Evolutionary conservation across 2,329 filamentous ascomycete genomes (phyloP), one percentile per base, ranked within the genome.

Genomic region (Ophiostoma sp.): DNA sequence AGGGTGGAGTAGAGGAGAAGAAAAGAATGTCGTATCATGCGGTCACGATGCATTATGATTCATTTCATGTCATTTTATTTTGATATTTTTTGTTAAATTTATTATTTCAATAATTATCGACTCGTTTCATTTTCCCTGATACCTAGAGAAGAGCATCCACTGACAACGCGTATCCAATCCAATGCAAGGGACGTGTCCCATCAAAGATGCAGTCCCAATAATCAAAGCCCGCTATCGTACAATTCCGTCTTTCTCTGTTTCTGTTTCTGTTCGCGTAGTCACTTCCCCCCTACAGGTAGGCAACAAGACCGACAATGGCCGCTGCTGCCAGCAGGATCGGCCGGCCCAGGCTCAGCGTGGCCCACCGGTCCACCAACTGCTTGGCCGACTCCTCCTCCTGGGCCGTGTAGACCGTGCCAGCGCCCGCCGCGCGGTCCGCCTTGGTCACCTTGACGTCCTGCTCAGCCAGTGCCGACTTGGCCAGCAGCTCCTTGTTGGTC

Each of bases 291-390:
- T 71, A 74, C 73, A 74, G 61, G 12, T 55, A 74, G 19, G 71
- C 25, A 15, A 69, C 50, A 33, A 76, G 63, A 2, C 69, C 75
- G 17, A 61, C 36, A 12, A 72, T 15, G 2, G 76, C 61, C 9
- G 69, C 55, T 2, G 72, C 69, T 2, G 70, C 50, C 61, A 79
- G 66, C 74, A 81, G 71, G 19, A 42, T 74, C 8, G 74, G 55
- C 70, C 79, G 75, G 9, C 78, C 79, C 59, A 89, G 75, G 77
- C 89, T 89, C 76, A 89, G 77, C 69, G 83, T 80, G 2, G 82
- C 87, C 88, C 88, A 90, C 73, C 80, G 81, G 77, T 90, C 87
- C 50, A 90, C 82, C 76, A 90, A 78, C 73, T 80, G 82, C 79
- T 88, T 86, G 8, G 74, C 59, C 52, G 73, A 73, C 82, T 82